Conservation (phyloP, 2,329 filamentous ascomycete species). For the Trichoderma sp. region DNA sequence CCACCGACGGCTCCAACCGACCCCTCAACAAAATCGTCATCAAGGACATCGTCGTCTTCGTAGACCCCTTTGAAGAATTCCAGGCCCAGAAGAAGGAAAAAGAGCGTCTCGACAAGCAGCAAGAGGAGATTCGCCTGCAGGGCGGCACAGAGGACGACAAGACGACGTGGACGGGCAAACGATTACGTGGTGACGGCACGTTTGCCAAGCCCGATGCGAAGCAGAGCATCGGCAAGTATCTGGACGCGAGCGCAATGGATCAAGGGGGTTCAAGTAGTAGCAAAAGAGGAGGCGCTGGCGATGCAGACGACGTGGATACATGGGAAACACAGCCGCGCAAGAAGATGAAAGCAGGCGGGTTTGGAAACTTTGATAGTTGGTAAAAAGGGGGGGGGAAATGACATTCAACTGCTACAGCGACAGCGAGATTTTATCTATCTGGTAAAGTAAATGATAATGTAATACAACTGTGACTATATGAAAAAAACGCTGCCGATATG, state of each 20-base stretch:
- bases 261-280: slow-evolving; percentile 47
- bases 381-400: slow-evolving; percentile 38
- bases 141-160: slow-evolving; percentile 83
- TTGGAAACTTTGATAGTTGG: slow-evolving; percentile 95
- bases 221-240: slow-evolving; percentile 71
- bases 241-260: slow-evolving; percentile 56
- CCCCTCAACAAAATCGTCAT: slow-evolving; percentile 79
- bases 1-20: slow-evolving; percentile 70
- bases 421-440: slow-evolving; percentile 1
- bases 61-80: slow-evolving; percentile 96
- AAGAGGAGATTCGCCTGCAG: slow-evolving; percentile 58
- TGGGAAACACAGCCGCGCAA: slow-evolving; percentile 72
- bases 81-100: slow-evolving; percentile 67
- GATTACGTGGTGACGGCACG: slow-evolving; percentile 67
- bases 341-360: slow-evolving; percentile 73
- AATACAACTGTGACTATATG: not conserved
- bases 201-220: slow-evolving; percentile 45
- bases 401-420: not conserved
- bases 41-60: slow-evolving; percentile 77
- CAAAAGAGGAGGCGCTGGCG: slow-evolving; percentile 44
- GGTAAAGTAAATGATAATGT: not conserved
- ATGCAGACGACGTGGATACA: slow-evolving; percentile 61
- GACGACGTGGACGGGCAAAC: slow-evolving; percentile 94
- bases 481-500: not conserved
- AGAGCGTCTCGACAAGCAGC: slow-evolving; percentile 55